These are phyloP conservation scores for Globisporangium sylvaticum DNA, from an alignment of 352 stramenopile species.

Conservation along the genomic window DNA sequence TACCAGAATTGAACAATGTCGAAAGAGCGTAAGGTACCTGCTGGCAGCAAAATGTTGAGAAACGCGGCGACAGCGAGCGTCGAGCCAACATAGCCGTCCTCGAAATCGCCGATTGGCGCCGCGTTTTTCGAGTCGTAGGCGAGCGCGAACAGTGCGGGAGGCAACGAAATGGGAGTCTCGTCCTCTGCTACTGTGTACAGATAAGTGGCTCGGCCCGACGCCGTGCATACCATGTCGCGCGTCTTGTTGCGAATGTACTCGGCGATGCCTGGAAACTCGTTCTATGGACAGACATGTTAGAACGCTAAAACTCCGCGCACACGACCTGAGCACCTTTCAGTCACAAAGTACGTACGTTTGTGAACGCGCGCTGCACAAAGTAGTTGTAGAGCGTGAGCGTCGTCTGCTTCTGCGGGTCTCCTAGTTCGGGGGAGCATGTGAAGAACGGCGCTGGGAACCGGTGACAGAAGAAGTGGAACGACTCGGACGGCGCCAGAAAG, in stretches of 20 bases:
- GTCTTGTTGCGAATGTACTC: slow-evolving; percentile 79
- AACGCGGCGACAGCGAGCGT: slow-evolving; percentile 57
- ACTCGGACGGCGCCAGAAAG: slow-evolving; percentile 54
- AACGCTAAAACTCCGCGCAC: not conserved
- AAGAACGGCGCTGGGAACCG: slow-evolving; percentile 61
- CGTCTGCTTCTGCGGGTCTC: slow-evolving; percentile 3
- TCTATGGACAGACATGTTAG: slow-evolving; percentile 28
- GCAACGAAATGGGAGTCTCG: not conserved
- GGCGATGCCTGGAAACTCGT: slow-evolving; percentile 63
- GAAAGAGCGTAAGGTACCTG: slow-evolving; percentile 28
- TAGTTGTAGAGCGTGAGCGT: slow-evolving; percentile 76
- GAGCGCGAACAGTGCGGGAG: slow-evolving; percentile 24
- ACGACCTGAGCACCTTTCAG: not conserved
- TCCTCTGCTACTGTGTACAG: not conserved
- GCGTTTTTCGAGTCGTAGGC: slow-evolving; percentile 47
- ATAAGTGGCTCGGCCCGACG: slow-evolving; percentile 3
- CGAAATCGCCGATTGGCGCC: slow-evolving; percentile 28
- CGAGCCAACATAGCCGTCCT: slow-evolving; percentile 53
- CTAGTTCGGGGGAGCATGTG: slow-evolving; percentile 28
- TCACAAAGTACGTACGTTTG: slow-evolving; percentile 35
- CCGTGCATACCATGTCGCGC: slow-evolving; percentile 53
- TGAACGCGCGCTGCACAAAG: slow-evolving; percentile 63
- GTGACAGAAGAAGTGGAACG: slow-evolving; percentile 77
- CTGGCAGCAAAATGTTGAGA: slow-evolving; percentile 72
- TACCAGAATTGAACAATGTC: not conserved